Percentiles rank a stretch among this genome's conserved stretches.
Conservation (phyloP, 1,284 basidiomycete species). For the Pseudozyma pruni region DNA sequence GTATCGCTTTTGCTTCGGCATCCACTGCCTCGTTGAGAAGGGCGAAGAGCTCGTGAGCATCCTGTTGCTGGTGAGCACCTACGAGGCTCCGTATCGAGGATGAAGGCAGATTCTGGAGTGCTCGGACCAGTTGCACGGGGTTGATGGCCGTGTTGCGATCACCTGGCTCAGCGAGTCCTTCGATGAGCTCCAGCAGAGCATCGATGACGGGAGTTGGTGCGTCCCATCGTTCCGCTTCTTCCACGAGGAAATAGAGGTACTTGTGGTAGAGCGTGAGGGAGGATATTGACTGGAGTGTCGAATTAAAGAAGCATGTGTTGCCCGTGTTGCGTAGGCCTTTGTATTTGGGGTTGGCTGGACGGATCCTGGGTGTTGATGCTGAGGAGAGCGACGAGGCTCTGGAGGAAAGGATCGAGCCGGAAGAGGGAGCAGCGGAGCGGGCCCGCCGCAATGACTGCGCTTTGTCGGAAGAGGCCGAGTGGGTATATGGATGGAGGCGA, state of each 20-base stretch:
- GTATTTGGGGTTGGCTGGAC: constrained; percentile 25
- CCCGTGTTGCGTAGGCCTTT: constrained; percentile 63
- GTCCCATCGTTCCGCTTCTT: constrained; percentile 57
- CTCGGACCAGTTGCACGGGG: constrained; percentile 48
- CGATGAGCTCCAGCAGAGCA: constrained; percentile 54
- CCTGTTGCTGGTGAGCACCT: constrained; percentile 65
- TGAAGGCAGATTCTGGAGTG: constrained; percentile 48
- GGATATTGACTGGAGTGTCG: constrained; percentile 60
- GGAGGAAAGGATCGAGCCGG: constrained; percentile 6
- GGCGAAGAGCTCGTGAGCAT: constrained; percentile 65
- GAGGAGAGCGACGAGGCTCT: constrained; percentile 9
- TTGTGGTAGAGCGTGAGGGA: constrained; percentile 35
- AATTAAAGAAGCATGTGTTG: constrained; percentile 67
- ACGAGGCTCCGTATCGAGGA: constrained; percentile 58
- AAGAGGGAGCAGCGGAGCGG: constrained; percentile 15
- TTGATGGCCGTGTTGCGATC: constrained; percentile 55
- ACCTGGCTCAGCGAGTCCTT: constrained; percentile 34
- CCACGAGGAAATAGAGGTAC: constrained; percentile 43
- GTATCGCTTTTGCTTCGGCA: constrained; percentile 50
- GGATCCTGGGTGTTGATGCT: constrained; percentile 1
- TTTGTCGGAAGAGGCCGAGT: constrained; percentile 19
- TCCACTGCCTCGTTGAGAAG: constrained; percentile 61
- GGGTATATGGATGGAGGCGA: constrained; percentile 30
- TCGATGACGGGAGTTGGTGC: constrained; percentile 63
- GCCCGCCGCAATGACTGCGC: constrained; percentile 20